Evolutionary conservation across 108 stramenopile genomes (phyloP), one percentile per base, ranked within the genome.

Genomic region (Parietichytrium sp.): DNA sequence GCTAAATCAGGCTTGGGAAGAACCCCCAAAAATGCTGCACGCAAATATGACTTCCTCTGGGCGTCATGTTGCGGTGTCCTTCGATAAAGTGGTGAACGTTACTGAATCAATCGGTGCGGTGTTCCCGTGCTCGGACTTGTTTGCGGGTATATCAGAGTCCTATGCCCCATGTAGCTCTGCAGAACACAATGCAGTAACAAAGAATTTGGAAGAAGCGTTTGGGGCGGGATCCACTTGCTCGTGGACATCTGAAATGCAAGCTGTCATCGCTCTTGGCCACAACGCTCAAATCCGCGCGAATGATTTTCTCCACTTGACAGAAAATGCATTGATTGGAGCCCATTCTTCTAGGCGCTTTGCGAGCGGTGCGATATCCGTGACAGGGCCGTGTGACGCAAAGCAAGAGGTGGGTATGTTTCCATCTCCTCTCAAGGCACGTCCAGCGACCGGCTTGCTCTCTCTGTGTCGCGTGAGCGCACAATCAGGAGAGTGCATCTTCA

Each of bases 21-120:
- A 33, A 6, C 38, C 61, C n/a, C 61, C 61, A 6, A 25, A 33
- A 10, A 33, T 72, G 0, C 15, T 38, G 13, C n/a, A 23, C 33
- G 61, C 20, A 42, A 72, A 72, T 25, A 72, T 72, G 61, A 33
- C 61, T 33, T 1, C 61, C 0, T 72, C 61, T 1, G 61, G 61
- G 38, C 61, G 61, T 27, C 61, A 72, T 20, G 38, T 72, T 20
- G 33, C 45, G 6, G 61, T 25, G 15, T 3, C 33, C 29, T 72
- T 72, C 45, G 61, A 72, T 2, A 10, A 72, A 25, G 20, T 42
- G 10, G 61, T 72, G 13, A 15, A 16, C 10, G 6, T 7, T n/a
- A n/a, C n/a, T n/a, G n/a, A n/a, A n/a, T n/a, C n/a, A n/a, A n/a
- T n/a, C n/a, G n/a, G n/a, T n/a, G n/a, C n/a, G n/a, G n/a, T n/a